phyloP scores from a whole-genome alignment of 2,329 filamentous ascomycete species.

The Colletotrichum cuscutae region DNA sequence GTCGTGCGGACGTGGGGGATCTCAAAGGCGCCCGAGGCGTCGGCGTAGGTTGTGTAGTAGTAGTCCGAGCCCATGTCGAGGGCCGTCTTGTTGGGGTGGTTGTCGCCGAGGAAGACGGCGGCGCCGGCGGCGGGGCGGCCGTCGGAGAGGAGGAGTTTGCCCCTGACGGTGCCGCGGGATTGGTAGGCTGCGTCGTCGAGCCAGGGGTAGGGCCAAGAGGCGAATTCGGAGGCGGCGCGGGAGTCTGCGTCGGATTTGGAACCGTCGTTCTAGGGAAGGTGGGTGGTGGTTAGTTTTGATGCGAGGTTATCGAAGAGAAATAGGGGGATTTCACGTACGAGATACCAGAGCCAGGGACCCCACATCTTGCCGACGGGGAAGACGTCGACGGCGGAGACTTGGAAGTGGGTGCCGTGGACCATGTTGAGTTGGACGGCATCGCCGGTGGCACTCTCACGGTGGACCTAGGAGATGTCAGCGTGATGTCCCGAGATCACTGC shows the following conservation, averaged over 20 bases:
- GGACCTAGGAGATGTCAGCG: slow-evolving; percentile 41
- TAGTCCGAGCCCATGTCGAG: slow-evolving; percentile 59
- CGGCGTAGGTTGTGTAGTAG: slow-evolving; percentile 61
- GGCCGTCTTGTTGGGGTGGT: slow-evolving; percentile 53
- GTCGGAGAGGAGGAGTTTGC: slow-evolving; percentile 55
- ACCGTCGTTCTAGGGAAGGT: slow-evolving; percentile 53
- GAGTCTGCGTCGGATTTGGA: slow-evolving; percentile 52
- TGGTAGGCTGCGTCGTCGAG: slow-evolving; percentile 57
- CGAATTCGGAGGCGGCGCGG: slow-evolving; percentile 51
- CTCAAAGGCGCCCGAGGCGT: slow-evolving; percentile 52
- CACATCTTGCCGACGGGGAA: slow-evolving; percentile 53
- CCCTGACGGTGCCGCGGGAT: slow-evolving; percentile 57
- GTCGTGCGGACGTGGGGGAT: slow-evolving; percentile 55
- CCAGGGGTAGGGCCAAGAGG: slow-evolving; percentile 60
- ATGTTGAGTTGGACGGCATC: slow-evolving; percentile 65
- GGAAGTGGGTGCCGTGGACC: slow-evolving; percentile 62
- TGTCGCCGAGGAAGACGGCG: slow-evolving; percentile 40
- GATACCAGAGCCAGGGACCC: slow-evolving; percentile 51
- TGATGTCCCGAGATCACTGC: background rate
- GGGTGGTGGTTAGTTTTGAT: background rate
- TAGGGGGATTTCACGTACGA: slow-evolving; percentile 21
- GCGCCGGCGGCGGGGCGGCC: slow-evolving; percentile 58
- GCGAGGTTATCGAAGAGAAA: background rate
- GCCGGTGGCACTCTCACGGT: slow-evolving; percentile 60
- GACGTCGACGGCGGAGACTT: slow-evolving; percentile 46